phyloP scores from a whole-genome alignment of 257 asterid genomes.

The Galeopsis tetrahit region DNA sequence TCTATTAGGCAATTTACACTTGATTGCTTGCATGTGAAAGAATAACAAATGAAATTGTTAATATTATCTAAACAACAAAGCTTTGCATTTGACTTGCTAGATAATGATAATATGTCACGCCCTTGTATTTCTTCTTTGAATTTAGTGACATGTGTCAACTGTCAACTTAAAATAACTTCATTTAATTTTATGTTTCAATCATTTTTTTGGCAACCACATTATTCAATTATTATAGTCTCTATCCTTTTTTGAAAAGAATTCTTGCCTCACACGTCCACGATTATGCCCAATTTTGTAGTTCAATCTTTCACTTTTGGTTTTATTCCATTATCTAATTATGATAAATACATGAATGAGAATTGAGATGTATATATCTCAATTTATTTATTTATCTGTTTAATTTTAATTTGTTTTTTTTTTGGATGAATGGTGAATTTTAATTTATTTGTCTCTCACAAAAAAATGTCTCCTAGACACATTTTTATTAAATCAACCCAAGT shows the following conservation, averaged over 20 bases:
- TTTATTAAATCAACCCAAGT: no score
- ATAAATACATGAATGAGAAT: neutral
- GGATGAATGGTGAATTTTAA: no score
- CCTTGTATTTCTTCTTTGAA: neutral
- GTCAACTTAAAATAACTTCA: constrained; percentile 7
- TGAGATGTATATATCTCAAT: no score
- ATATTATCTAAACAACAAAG: constrained; percentile 7
- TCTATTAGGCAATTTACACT: neutral
- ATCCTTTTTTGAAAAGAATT: neutral
- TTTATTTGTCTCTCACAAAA: no score
- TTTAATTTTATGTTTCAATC: constrained; percentile 1
- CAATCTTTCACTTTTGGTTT: neutral
- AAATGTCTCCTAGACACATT: no score
- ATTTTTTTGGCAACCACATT: constrained; percentile 6
- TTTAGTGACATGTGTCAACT: constrained; percentile 14
- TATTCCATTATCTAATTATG: neutral
- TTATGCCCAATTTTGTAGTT: neutral
- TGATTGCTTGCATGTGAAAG: constrained; percentile 11
- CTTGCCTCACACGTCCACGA: constrained; percentile 21
- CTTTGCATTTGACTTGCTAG: neutral
- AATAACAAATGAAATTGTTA: neutral
- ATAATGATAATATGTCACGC: constrained; percentile 8
- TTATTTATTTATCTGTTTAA: no score
- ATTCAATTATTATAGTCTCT: neutral
- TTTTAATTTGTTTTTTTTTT: no score